Evolutionary conservation across 2,329 filamentous ascomycete species (phyloP).

Genomic region (Alternaria sp.): DNA sequence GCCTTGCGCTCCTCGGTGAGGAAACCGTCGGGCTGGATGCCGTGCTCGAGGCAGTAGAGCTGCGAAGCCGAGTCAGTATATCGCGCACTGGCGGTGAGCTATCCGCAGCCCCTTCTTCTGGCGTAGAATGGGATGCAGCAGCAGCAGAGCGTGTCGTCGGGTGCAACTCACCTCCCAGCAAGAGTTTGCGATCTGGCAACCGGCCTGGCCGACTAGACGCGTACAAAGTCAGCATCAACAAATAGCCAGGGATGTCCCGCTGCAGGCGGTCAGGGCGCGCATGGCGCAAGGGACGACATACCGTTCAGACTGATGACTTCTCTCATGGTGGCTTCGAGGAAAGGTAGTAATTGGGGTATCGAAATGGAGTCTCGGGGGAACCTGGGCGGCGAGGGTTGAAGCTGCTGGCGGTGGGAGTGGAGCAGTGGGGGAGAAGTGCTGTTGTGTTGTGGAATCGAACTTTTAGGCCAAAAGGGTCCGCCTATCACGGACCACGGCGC

Average conservation of each 20-base stretch:
- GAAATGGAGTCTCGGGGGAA: conserved; percentile 31
- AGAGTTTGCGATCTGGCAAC: conserved; percentile 99
- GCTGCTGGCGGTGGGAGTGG: conserved; percentile 24
- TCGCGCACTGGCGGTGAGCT: conserved; percentile 38
- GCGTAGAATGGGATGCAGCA: conserved; percentile 1
- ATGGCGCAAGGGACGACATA: conserved; percentile 59
- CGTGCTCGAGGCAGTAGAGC: conserved; percentile 99
- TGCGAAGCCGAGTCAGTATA: conserved; percentile 54
- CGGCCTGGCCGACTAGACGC: conserved; percentile 93
- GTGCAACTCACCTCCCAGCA: conserved; percentile 96
- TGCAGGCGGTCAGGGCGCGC: conserved; percentile 53
- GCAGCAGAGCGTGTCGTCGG: conserved; percentile 13
- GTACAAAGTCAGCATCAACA: conserved; percentile 60
- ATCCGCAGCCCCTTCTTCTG: conserved; percentile 39
- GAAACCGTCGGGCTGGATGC: conserved; percentile 98
- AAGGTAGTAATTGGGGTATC: conserved; percentile 41
- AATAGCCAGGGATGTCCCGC: conserved; percentile 28
- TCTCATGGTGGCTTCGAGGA: conserved; percentile 74
- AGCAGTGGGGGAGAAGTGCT: conserved; percentile 28
- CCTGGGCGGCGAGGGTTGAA: conserved; percentile 25
- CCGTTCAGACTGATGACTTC: conserved; percentile 99
- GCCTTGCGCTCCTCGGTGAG: conserved; percentile 97
- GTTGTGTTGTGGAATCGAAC: conserved; percentile 24
- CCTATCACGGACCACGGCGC: conserved; percentile 17
- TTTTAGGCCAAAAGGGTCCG: conserved; percentile 14